Conservation (phyloP, 441 rosid genomes). For the Arabidopsis hybrid region DNA sequence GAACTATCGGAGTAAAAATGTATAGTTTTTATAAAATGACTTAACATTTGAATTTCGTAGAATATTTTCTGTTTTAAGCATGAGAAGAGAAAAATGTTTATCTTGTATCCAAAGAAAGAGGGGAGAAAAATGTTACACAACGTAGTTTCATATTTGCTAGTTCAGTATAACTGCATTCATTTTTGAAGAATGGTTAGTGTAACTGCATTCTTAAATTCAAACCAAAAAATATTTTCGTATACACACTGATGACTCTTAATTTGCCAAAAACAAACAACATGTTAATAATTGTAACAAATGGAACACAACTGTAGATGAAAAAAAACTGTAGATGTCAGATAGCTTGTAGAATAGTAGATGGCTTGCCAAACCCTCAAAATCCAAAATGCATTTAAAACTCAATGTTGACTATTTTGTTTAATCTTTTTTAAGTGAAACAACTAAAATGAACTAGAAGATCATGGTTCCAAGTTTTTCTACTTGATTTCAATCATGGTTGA, state of each 20-base stretch:
- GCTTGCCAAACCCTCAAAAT: constrained; percentile 35
- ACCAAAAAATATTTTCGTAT: neutral
- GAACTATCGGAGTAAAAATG: neutral
- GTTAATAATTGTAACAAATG: constrained; percentile 33
- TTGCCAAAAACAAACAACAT: neutral
- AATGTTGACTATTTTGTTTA: constrained; percentile 26
- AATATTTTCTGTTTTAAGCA: too few relatives aligned
- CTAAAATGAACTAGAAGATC: neutral
- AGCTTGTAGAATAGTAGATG: constrained; percentile 17
- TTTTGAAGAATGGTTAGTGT: too few relatives aligned
- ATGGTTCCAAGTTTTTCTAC: neutral
- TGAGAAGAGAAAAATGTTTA: too few relatives aligned
- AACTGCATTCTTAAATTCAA: neutral
- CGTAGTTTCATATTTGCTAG: neutral
- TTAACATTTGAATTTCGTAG: neutral
- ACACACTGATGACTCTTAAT: constrained; percentile 3
- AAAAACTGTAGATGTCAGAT: constrained; percentile 39
- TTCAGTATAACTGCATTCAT: neutral
- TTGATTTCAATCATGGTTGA: neutral
- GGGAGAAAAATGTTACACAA: too few relatives aligned
- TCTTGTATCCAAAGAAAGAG: too few relatives aligned
- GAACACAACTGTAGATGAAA: constrained; percentile 33
- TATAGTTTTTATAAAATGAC: neutral
- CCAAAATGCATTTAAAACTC: constrained; percentile 40
- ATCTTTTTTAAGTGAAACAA: neutral